Percentiles rank a stretch among this genome's conserved stretches.
Evolutionary conservation across 805 yeast genomes (phyloP).

Genomic region (Pichia exigua): DNA sequence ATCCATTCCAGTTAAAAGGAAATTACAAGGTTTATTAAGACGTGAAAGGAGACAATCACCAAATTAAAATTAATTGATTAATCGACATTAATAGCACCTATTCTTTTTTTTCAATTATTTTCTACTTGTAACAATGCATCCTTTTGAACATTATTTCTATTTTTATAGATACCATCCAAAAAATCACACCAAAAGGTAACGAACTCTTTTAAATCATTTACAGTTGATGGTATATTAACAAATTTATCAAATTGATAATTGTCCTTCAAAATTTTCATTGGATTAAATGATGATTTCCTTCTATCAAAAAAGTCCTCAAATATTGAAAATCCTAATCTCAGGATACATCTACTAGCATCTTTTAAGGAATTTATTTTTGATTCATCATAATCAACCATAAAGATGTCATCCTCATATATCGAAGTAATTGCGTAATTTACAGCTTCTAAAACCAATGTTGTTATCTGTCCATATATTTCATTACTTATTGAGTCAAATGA

Average conservation of each 20-base stretch:
- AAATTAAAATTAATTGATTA: background rate
- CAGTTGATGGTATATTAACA: constrained; percentile 22
- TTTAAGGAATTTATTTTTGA: constrained; percentile 28
- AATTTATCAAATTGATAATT: constrained; percentile 14
- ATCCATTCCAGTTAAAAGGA: background rate
- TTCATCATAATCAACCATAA: constrained; percentile 41
- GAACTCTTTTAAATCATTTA: constrained; percentile 32
- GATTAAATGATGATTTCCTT: constrained; percentile 9
- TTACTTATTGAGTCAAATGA: background rate
- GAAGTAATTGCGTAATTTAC: constrained; percentile 43
- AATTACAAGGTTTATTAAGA: constrained; percentile 7
- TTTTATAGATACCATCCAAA: constrained; percentile 35
- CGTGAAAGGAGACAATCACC: background rate
- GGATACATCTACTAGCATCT: constrained; percentile 37
- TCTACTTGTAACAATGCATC: constrained; percentile 23
- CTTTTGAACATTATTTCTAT: constrained; percentile 27
- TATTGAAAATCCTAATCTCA: constrained; percentile 47
- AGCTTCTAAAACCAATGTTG: constrained; percentile 34
- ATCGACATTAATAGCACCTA: background rate
- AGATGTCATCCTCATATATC: constrained; percentile 52
- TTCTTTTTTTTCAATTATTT: constrained; percentile 13
- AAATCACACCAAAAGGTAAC: constrained; percentile 45
- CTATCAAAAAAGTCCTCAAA: constrained; percentile 42
- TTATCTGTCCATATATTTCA: constrained; percentile 34
- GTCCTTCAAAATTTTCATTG: constrained; percentile 16